Evolutionary conservation across 768 basidiomycete genomes (phyloP).

Genomic region (Hypholoma sublateritium): DNA sequence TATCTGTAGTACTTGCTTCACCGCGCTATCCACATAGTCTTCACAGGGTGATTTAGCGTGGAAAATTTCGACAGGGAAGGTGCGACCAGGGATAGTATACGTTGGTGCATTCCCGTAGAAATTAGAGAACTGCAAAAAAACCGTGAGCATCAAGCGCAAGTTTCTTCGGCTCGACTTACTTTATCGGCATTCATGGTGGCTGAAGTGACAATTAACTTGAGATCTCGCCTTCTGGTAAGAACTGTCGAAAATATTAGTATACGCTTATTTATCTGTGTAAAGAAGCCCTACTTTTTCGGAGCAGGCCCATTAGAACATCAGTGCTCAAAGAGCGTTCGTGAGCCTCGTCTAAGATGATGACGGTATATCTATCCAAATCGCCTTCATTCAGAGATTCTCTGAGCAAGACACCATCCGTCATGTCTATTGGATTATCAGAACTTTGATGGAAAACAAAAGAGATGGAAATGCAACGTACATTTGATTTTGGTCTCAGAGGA

Average conservation of each 20-base stretch:
- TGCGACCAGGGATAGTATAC: conserved; percentile 89
- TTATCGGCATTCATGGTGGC: conserved; percentile 99
- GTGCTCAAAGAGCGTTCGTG: conserved; percentile 98
- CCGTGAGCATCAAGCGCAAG: background rate
- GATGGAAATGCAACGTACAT: conserved; percentile 50
- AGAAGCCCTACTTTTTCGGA: conserved; percentile 78
- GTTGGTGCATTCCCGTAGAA: conserved; percentile 96
- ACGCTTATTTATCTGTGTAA: background rate
- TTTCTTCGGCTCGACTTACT: conserved; percentile 40
- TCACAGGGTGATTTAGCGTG: conserved; percentile 98
- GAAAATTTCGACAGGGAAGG: conserved; percentile 96
- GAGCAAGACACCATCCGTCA: conserved; percentile 99
- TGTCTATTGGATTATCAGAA: conserved; percentile 52
- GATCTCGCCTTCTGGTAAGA: conserved; percentile 84
- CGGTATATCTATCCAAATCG: conserved; percentile 95
- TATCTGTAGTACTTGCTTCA: conserved; percentile 97
- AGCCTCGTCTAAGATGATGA: conserved; percentile 98
- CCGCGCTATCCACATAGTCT: conserved; percentile 97
- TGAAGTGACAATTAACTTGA: conserved; percentile 96
- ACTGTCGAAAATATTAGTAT: conserved; percentile 39
- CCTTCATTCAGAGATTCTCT: conserved; percentile 98
- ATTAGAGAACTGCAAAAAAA: conserved; percentile 70
- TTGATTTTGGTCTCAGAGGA: conserved; percentile 94
- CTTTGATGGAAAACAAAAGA: background rate
- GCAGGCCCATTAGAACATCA: conserved; percentile 95